Conservation (phyloP, 2,329 filamentous ascomycete species). For the Epichloe coenophiala region DNA sequence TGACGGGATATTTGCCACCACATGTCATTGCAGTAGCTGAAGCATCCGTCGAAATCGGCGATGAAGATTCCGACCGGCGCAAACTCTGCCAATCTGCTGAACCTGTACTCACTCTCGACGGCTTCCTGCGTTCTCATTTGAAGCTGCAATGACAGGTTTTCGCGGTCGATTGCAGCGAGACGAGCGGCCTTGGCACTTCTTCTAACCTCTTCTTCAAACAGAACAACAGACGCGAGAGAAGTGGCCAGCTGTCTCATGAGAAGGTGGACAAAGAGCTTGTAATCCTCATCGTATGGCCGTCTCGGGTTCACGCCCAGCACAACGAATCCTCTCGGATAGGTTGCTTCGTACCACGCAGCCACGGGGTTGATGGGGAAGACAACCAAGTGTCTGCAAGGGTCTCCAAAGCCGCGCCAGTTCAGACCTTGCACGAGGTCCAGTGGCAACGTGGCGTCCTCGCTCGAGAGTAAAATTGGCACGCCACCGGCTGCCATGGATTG, state of each 20-base stretch:
- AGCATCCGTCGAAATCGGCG: conserved; percentile 52
- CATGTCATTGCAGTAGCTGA: conserved; percentile 51
- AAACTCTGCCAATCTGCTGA: conserved; percentile 72
- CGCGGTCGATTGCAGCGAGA: conserved; percentile 3
- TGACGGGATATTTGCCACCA: conserved; percentile 60
- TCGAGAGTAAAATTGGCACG: conserved; percentile 27
- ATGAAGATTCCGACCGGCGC: conserved; percentile 77
- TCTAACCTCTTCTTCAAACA: conserved; percentile 58
- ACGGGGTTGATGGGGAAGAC: conserved; percentile 46
- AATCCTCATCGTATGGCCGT: conserved; percentile 60
- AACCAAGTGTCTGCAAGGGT: conserved; percentile 50
- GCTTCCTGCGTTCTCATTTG: conserved; percentile 5
- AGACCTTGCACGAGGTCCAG: conserved; percentile 43
- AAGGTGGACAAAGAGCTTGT: conserved; percentile 50
- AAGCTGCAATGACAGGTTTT: conserved; percentile 4
- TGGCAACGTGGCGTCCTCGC: conserved; percentile 40
- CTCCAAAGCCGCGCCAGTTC: conserved; percentile 48
- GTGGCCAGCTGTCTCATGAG: conserved; percentile 46
- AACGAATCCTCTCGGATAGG: conserved; percentile 43
- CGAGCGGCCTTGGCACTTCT: conserved; percentile 28
- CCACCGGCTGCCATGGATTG: conserved; percentile 22
- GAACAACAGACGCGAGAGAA: conserved; percentile 54
- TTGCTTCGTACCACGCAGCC: conserved; percentile 5
- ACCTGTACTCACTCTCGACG: conserved; percentile 20
- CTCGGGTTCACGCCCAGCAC: conserved; percentile 58